Evolutionary conservation across 2,329 filamentous ascomycete species (phyloP), one percentile per base, ranked within the genome.

Genomic region (Xylaria digitata): DNA sequence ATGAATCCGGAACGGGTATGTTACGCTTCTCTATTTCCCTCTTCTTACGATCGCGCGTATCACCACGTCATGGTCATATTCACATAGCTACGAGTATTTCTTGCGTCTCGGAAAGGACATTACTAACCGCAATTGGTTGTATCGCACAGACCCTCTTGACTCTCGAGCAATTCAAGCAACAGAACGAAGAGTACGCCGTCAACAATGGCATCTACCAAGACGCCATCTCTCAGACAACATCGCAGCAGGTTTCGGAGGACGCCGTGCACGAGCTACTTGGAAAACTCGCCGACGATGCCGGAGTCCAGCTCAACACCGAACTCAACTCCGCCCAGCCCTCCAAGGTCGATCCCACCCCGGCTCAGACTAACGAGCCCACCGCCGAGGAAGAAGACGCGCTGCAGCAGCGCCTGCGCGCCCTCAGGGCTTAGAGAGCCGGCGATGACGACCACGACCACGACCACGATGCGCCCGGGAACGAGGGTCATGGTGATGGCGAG

Each of bases 271-370:
- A 93, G 72, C 82, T 97, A 69, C 91, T 97, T 80, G 90, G 88
- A 70, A 92, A 96, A 81, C 88, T 96, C 49, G 93, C 93, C 69
- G 94, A 97, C 78, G 93, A 96, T 79, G 93, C 92, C 9, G 94
- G 94, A 61, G 87, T 97, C 59, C 92, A 96, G 79, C 83, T 97
- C 68, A 89, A 89, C 72, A 87, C 91, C 77, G 92, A 96, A 80
- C 89, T 97, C 70, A 85, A 82, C 74, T 78, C 83, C 64, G 85
- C 85, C 2, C 85, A 83, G 46, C 83, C 86, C 23, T 84, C 84
- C 70, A 86, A 84, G 74, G 84, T 84, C 30, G 89, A 90, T 53
- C 86, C 90, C 7, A 80, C 78, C 17, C 70, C 67, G 13, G 70
- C 71, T 13, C 82, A 85, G 75, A 82, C 86, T 19, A 85, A 84